Conservation (phyloP, 805 yeast genomes). For the Candida anglica region DNA sequence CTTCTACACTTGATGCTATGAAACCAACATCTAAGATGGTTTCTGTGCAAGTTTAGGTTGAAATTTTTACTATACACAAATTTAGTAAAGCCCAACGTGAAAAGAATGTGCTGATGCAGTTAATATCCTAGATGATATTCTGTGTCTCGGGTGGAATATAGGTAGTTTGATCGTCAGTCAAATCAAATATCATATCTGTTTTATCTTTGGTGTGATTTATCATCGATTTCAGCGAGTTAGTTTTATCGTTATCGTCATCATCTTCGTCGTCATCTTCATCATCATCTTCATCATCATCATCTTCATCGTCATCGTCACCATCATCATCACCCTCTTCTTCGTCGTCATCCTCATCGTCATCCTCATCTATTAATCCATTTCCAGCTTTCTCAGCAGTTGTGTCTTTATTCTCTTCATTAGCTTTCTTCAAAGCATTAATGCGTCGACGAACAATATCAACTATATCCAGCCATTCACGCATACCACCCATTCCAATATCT, state of each 20-base stretch:
- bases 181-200: conserved; percentile 20
- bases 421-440: conserved; percentile 24
- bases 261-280: conserved; percentile 8
- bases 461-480: conserved; percentile 45
- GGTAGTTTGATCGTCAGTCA: conserved; percentile 9
- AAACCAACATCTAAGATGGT: too few species aligned
- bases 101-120: too few species aligned
- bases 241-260: conserved; percentile 3
- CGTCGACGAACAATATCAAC: conserved; percentile 39
- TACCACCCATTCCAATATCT: conserved; percentile 48
- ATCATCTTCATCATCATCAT: conserved; percentile 10
- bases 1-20: too few species aligned
- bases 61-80: too few species aligned
- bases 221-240: neutral
- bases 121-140: conserved; percentile 11
- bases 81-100: too few species aligned
- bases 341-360: conserved; percentile 35
- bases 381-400: too few species aligned
- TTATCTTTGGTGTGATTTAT: conserved; percentile 8
- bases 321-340: conserved; percentile 32
- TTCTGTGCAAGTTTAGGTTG: too few species aligned
- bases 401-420: conserved; percentile 27
- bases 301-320: conserved; percentile 12
- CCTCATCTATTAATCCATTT: too few species aligned
- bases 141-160: conserved; percentile 12